phyloP scores from a whole-genome alignment of 106 monocot genomes.

The Phalaenopsis aphrodite region DNA sequence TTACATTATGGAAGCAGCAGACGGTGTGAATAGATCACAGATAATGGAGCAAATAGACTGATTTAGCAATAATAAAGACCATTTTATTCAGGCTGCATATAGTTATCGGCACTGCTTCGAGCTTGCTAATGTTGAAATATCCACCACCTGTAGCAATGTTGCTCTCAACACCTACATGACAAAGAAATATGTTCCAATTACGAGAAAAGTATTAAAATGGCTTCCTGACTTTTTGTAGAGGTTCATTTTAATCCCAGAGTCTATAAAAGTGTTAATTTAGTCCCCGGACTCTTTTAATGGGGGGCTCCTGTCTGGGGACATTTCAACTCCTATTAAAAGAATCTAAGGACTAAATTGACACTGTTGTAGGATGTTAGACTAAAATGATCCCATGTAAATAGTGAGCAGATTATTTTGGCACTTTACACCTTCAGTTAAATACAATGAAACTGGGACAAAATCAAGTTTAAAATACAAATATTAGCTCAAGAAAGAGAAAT shows the following conservation, averaged over 20 bases:
- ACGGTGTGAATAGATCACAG: not conserved
- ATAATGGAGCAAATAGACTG: not conserved
- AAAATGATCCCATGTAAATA: no score
- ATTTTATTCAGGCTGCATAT: constrained; percentile 57
- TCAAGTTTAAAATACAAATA: not conserved
- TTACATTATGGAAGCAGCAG: not conserved
- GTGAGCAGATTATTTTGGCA: no score
- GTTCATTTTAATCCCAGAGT: no score
- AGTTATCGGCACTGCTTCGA: constrained; percentile 51
- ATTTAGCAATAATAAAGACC: constrained; percentile 15
- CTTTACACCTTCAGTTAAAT: not conserved
- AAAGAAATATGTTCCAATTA: not conserved
- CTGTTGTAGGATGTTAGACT: no score
- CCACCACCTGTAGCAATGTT: constrained; percentile 9
- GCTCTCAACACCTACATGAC: constrained; percentile 26
- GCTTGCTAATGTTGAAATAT: constrained; percentile 26
- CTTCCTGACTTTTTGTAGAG: no score
- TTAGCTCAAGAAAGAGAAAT: not conserved
- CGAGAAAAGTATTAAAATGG: no score
- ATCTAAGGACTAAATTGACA: no score
- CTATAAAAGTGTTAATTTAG: no score
- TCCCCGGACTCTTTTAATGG: no score
- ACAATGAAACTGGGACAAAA: not conserved
- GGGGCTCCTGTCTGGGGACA: no score
- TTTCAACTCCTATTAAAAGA: no score